Conservation (phyloP, 169 alveolate genomes). For the Plasmodium adleri region DNA sequence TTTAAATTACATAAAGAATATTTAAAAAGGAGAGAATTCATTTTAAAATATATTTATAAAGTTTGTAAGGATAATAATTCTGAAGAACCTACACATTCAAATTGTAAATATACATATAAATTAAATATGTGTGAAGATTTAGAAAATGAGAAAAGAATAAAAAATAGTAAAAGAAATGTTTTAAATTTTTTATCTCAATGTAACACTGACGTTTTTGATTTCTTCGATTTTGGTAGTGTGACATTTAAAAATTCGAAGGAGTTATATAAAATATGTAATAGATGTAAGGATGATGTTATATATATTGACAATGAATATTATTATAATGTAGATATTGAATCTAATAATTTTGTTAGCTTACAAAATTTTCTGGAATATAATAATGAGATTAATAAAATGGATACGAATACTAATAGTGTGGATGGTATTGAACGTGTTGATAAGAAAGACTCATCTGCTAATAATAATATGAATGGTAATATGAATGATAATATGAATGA, state of each 20-base stretch:
- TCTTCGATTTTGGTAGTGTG: slow-evolving; percentile 13
- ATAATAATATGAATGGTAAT: not conserved
- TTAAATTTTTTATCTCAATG: slow-evolving; percentile 35
- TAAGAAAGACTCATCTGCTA: not conserved
- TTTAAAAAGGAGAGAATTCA: slow-evolving; percentile 47
- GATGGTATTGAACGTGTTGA: not conserved
- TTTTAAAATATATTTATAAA: slow-evolving; percentile 14
- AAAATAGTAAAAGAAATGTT: slow-evolving; percentile 26
- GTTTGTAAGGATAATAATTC: not conserved
- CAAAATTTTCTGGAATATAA: not conserved
- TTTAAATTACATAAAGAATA: slow-evolving; percentile 42
- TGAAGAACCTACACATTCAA: not conserved
- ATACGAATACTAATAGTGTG: not conserved
- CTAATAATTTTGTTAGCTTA: slow-evolving; percentile 4
- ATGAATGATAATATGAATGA: not conserved
- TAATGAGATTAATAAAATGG: not conserved
- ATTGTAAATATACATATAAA: slow-evolving; percentile 5
- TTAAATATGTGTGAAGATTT: slow-evolving; percentile 25
- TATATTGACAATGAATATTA: not conserved
- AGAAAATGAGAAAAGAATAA: slow-evolving; percentile 21
- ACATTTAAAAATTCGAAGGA: slow-evolving; percentile 11
- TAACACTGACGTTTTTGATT: slow-evolving; percentile 15
- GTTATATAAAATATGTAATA: slow-evolving; percentile 26
- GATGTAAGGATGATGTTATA: slow-evolving; percentile 2
- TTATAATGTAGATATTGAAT: slow-evolving; percentile 9